phyloP scores from a whole-genome alignment of 2,329 filamentous ascomycete species.

The Chrysosporium keratinophilum region DNA sequence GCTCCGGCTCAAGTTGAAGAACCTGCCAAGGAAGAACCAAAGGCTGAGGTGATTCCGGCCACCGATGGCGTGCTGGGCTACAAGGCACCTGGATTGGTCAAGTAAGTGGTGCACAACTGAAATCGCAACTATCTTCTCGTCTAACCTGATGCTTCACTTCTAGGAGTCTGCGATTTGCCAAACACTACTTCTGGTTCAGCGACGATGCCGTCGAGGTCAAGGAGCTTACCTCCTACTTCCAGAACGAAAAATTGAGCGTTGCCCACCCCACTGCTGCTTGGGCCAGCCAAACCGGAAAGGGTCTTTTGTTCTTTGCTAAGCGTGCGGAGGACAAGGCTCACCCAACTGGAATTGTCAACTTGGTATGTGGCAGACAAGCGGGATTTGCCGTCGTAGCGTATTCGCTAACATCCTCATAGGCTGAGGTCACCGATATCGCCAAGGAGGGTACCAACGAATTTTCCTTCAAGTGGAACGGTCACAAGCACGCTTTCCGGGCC shows the following conservation, averaged over 20 bases:
- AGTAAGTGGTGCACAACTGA: slow-evolving; percentile 49
- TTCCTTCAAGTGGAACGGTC: slow-evolving; percentile 68
- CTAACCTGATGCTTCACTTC: slow-evolving; percentile 15
- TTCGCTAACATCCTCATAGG: slow-evolving; percentile 30
- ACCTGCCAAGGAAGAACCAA: slow-evolving; percentile 27
- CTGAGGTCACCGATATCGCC: slow-evolving; percentile 60
- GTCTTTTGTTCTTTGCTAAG: slow-evolving; percentile 85
- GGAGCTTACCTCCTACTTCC: slow-evolving; percentile 65
- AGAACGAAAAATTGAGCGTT: slow-evolving; percentile 73
- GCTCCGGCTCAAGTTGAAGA: slow-evolving; percentile 30
- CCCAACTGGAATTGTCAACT: slow-evolving; percentile 71
- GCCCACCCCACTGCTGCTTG: slow-evolving; percentile 75
- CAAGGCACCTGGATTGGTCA: slow-evolving; percentile 81
- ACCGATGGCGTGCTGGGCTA: slow-evolving; percentile 78
- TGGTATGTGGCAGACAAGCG: slow-evolving; percentile 49
- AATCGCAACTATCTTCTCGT: background rate
- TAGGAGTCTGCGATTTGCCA: slow-evolving; percentile 80
- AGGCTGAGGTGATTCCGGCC: slow-evolving; percentile 49
- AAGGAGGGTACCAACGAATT: slow-evolving; percentile 73
- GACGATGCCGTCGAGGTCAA: slow-evolving; percentile 63
- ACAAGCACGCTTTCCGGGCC: slow-evolving; percentile 94
- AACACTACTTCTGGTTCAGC: slow-evolving; percentile 87
- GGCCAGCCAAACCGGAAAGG: slow-evolving; percentile 89
- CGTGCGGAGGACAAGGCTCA: slow-evolving; percentile 68
- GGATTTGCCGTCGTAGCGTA: background rate